Evolutionary conservation across 2,329 filamentous ascomycete genomes (phyloP).

Genomic region (Zarea fungicola): DNA sequence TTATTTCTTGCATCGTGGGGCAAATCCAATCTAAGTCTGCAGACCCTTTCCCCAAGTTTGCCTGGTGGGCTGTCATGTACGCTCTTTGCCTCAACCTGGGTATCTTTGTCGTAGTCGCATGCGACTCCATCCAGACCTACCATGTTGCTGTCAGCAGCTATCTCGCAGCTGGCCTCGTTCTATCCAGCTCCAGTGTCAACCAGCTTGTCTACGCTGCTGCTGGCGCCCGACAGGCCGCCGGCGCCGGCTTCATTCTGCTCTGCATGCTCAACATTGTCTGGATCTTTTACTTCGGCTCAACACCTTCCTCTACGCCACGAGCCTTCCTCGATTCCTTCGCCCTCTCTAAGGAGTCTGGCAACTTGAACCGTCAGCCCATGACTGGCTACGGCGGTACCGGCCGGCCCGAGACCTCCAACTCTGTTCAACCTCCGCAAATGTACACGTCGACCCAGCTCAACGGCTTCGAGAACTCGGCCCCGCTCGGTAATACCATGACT

Average conservation of each 20-base stretch:
- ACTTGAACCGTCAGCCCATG: conserved; percentile 63
- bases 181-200: conserved; percentile 83
- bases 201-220: conserved; percentile 72
- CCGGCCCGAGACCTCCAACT: conserved; percentile 79
- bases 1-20: conserved; percentile 78
- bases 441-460: conserved; percentile 94
- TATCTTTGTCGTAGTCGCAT: conserved; percentile 76
- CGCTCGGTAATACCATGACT: conserved; percentile 59
- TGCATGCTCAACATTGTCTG: conserved; percentile 92
- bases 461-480: conserved; percentile 93
- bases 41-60: conserved; percentile 69
- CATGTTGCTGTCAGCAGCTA: conserved; percentile 89
- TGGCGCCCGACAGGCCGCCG: conserved; percentile 74
- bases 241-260: conserved; percentile 87
- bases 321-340: conserved; percentile 95
- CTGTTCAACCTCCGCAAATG: conserved; percentile 81
- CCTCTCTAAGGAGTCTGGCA: conserved; percentile 71
- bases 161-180: conserved; percentile 73
- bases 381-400: conserved; percentile 65
- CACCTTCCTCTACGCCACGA: conserved; percentile 77
- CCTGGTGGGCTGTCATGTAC: conserved; percentile 88
- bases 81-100: conserved; percentile 78
- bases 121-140: conserved; percentile 80
- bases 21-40: conserved; percentile 40
- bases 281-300: conserved; percentile 98